phyloP scores from a whole-genome alignment of 306 rosid species.

The Quercus bicolor region DNA sequence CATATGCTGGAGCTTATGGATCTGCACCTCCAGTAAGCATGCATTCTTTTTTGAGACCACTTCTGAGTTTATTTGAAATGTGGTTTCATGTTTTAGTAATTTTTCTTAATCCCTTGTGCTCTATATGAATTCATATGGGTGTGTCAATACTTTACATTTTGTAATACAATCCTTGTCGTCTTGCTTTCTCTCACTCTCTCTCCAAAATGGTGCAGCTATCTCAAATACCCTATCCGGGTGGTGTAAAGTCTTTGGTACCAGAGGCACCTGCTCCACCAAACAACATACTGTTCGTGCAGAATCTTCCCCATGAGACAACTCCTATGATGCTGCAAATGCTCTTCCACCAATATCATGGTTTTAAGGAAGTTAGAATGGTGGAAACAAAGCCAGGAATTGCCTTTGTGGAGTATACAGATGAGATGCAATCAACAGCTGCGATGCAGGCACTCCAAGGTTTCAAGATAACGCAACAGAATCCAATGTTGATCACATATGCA shows the following conservation, averaged over 20 bases:
- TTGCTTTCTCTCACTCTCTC: not conserved
- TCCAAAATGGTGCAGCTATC: constrained; percentile 42
- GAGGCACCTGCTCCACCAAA: constrained; percentile 99
- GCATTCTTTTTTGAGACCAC: not conserved
- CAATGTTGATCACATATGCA: constrained; percentile 93
- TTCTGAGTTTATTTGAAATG: not conserved
- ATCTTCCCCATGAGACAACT: constrained; percentile 85
- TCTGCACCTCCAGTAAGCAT: constrained; percentile 70
- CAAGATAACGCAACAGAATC: constrained; percentile 88
- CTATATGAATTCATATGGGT: too few relatives aligned
- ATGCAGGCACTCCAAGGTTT: constrained; percentile 92
- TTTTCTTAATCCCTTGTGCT: not conserved
- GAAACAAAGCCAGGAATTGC: constrained; percentile 98
- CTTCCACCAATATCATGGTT: constrained; percentile 83
- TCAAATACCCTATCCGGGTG: constrained; percentile 87
- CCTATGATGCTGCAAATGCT: constrained; percentile 99
- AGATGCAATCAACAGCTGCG: constrained; percentile 85
- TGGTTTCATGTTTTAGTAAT: not conserved
- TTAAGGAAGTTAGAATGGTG: constrained; percentile 98
- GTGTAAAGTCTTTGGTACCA: constrained; percentile 67
- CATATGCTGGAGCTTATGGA: constrained; percentile 75
- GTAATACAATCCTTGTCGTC: constrained; percentile 10
- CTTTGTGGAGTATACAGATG: constrained; percentile 87
- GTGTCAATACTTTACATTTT: not conserved
- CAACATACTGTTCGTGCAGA: constrained; percentile 87